A percentile compares a stretch with the other conserved stretches of the same genome.
Evolutionary conservation across 805 yeast genomes (phyloP).

Genomic region (Cyberlindnera subsufficiens): DNA sequence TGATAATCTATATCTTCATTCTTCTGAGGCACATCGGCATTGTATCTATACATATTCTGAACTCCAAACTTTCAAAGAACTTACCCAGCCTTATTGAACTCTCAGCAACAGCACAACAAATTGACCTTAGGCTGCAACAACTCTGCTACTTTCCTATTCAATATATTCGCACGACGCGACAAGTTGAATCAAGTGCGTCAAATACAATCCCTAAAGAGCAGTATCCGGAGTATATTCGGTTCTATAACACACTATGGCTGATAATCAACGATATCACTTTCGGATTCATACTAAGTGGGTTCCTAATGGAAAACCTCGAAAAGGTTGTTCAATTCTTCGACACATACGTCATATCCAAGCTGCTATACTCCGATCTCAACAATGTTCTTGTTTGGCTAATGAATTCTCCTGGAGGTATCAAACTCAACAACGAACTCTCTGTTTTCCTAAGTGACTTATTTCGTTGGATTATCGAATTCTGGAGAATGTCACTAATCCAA

Average conservation of each 20-base stretch:
- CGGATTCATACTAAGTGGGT: constrained; percentile 56
- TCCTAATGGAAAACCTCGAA: constrained; percentile 34
- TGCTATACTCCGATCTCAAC: constrained; percentile 41
- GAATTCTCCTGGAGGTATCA: constrained; percentile 90
- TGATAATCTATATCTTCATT: constrained; percentile 8
- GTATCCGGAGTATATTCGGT: constrained; percentile 61
- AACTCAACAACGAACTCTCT: constrained; percentile 81
- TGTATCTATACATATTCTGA: constrained; percentile 21
- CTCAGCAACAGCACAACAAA: constrained; percentile 69
- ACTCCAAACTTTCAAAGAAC: constrained; percentile 19
- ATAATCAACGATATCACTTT: constrained; percentile 74
- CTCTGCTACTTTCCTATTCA: constrained; percentile 76
- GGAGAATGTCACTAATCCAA: constrained; percentile 34
- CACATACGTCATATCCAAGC: constrained; percentile 28
- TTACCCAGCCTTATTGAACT: constrained; percentile 29
- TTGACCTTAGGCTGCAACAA: constrained; percentile 74
- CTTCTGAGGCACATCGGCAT: constrained; percentile 12
- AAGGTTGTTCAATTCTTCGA: constrained; percentile 23
- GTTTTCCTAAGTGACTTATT: constrained; percentile 81
- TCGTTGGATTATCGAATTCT: constrained; percentile 75
- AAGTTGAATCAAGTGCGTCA: constrained; percentile 18
- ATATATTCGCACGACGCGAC: constrained; percentile 45
- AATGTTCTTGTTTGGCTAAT: constrained; percentile 65
- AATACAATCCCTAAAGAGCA: constrained; percentile 34
- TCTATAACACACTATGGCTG: constrained; percentile 87